Base-by-base conservation (phyloP, 345 rosid species). In the Gossypium turneri region DNA sequence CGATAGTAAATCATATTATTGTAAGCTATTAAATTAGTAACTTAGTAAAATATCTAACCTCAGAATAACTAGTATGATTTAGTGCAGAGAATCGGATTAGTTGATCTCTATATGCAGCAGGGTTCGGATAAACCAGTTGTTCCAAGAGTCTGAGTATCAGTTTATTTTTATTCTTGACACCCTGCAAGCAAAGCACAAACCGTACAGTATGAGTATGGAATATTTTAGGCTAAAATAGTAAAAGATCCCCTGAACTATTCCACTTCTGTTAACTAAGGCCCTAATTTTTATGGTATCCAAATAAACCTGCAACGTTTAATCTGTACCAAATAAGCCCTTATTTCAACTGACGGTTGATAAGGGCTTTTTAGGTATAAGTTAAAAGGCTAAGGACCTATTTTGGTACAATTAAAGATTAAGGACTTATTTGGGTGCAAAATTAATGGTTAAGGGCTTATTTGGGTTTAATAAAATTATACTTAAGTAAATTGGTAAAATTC, bases 91-190 rank as follows among this genome's bases (percentile, higher is more conserved):
- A 93, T 59, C 97, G 94, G 65, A 96, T 89, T 17, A 96, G 92
- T 84, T 90, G 88, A 72, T 90, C 97, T 85, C 99, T 90, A 84
- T 96, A 96, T 9, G 98, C 99, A 76, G 99, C 99, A 77, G 99
- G 99, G 78, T 90, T 96, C 13, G 99, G 99, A 81, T 96, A 96
- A 82, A 93, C 98, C 73, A 96, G 87, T 77, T 96, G 99, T 82
- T 96, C 98, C 98, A 96, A 89, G 80, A 96, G 94, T 72, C 92
- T 86, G 44, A 96, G 82, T 78, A 96, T 89, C 76, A 96, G 84
- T 83, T 91, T 91, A 79, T 96, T 96, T 86, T 96, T 96, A 81
- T 92, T 87, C 85, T 79, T 92, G 79, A 95, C 85, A 78, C 98
- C 99, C 99, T 95, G 85, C 79, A 79, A 77, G 48, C 65, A 70